A percentile compares a stretch with the other conserved stretches of the same genome.
These are phyloP conservation scores for Alnus rubra DNA, from an alignment of 306 rosid species.

Conservation along the genomic window DNA sequence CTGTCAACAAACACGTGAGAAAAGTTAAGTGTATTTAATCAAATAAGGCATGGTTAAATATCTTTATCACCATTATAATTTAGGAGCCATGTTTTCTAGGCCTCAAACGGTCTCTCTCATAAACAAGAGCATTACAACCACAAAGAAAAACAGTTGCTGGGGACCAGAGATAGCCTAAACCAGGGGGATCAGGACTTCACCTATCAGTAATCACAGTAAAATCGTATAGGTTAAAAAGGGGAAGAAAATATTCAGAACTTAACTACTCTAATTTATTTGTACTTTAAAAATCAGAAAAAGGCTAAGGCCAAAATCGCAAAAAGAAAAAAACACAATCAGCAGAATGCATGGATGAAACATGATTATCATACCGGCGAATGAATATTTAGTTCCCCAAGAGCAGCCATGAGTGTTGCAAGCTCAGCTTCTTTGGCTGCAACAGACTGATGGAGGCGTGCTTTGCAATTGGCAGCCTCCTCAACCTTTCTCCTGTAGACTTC, in stretches of 20 bases:
- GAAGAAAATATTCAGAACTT: neutral
- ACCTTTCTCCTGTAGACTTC: constrained; percentile 88
- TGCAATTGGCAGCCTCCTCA: constrained; percentile 82
- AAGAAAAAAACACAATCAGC: neutral
- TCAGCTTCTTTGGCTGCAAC: constrained; percentile 95
- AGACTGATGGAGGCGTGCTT: constrained; percentile 90
- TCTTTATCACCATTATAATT: neutral
- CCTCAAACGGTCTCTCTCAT: neutral
- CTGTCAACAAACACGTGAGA: neutral
- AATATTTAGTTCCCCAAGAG: constrained; percentile 85
- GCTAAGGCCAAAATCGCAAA: neutral
- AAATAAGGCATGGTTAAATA: neutral
- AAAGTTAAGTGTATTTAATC: neutral
- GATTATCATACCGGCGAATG: constrained; percentile 63
- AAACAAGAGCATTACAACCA: neutral
- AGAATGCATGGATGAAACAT: neutral
- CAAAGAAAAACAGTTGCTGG: neutral
- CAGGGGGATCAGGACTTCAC: constrained; percentile 3
- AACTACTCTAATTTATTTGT: neutral
- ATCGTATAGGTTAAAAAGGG: neutral
- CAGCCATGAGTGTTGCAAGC: constrained; percentile 85
- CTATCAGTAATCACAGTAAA: neutral
- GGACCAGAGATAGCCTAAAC: neutral
- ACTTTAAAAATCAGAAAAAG: neutral
- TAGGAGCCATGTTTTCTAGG: neutral